Conservation (phyloP, 78 protist genomes). For the Diacronema lutheri region DNA sequence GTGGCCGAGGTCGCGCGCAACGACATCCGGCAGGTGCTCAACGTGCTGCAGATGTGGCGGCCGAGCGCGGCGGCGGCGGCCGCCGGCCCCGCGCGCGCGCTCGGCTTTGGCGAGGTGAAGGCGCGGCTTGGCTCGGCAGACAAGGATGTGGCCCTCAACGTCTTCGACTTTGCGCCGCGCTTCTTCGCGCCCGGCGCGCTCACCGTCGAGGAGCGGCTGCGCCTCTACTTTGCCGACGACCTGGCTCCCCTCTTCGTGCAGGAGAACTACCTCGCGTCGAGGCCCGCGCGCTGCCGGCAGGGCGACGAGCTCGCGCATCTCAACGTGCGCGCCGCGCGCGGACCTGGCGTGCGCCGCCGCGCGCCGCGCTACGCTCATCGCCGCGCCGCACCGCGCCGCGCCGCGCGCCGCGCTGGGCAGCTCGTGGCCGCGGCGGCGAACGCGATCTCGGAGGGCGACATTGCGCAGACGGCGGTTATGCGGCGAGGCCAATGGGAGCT, state of each 20-base stretch:
- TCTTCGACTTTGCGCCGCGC: constrained; percentile 13
- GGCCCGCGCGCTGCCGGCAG: not conserved
- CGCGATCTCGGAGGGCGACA: constrained; percentile 38
- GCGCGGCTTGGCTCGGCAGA: not conserved
- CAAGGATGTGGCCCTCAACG: not conserved
- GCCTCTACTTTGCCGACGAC: constrained; percentile 17
- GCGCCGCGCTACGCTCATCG: not conserved
- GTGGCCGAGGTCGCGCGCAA: not conserved
- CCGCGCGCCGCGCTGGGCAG: not conserved
- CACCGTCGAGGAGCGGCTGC: not conserved
- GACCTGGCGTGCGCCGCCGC: constrained; percentile 26
- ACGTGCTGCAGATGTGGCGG: constrained; percentile 44
- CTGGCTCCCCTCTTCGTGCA: constrained; percentile 21
- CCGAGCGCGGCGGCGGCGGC: not conserved
- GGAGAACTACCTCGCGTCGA: constrained; percentile 18
- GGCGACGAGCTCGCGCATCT: not conserved
- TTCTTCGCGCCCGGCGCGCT: not conserved
- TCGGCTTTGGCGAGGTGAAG: not conserved
- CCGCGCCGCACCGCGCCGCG: not conserved
- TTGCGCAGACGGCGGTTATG: not conserved
- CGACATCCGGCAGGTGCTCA: constrained; percentile 61
- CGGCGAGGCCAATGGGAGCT: constrained; percentile 35
- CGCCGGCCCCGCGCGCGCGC: not conserved
- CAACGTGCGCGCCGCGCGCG: not conserved
- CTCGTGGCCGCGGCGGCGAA: constrained; percentile 31